Evolutionary conservation across 495 filamentous ascomycete genomes (phyloP).

Genomic region (Apiosordaria backusii): DNA sequence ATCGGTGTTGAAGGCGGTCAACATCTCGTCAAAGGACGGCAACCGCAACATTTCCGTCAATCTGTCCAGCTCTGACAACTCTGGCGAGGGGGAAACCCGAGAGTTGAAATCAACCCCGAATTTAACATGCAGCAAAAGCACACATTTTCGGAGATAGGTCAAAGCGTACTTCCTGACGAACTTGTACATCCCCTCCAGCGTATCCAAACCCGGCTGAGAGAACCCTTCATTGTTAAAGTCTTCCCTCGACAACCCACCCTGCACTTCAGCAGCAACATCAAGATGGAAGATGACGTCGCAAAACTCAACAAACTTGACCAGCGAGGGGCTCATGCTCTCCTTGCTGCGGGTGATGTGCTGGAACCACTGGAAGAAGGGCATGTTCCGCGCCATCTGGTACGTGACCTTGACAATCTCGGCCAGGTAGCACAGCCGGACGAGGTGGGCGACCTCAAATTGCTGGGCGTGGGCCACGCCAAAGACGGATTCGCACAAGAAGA

Average conservation of each 20-base stretch:
- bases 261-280: slow-evolving; percentile 20
- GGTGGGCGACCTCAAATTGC: slow-evolving; percentile 70
- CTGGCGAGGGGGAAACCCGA: slow-evolving; percentile 60
- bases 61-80: slow-evolving; percentile 75
- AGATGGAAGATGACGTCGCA: slow-evolving; percentile 35
- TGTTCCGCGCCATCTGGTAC: slow-evolving; percentile 47
- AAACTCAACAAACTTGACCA: slow-evolving; percentile 45
- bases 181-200: slow-evolving; percentile 39
- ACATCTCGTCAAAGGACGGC: slow-evolving; percentile 76
- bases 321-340: slow-evolving; percentile 31
- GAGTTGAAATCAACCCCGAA: slow-evolving; percentile 84
- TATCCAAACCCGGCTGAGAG: slow-evolving; percentile 41
- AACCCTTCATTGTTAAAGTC: slow-evolving; percentile 38
- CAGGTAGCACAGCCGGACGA: slow-evolving; percentile 85
- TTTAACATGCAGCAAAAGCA: slow-evolving; percentile 79
- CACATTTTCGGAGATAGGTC: slow-evolving; percentile 82
- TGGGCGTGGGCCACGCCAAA: slow-evolving; percentile 49
- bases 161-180: slow-evolving; percentile 75
- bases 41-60: slow-evolving; percentile 70
- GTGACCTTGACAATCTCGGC: slow-evolving; percentile 84
- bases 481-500: slow-evolving; percentile 79
- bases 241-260: slow-evolving; percentile 3
- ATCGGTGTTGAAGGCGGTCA: slow-evolving; percentile 46
- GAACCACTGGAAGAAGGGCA: slow-evolving; percentile 37
- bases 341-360: slow-evolving; percentile 30